Evolutionary conservation across 164 flowering plant species (phyloP).

Genomic region (Piper betle): DNA sequence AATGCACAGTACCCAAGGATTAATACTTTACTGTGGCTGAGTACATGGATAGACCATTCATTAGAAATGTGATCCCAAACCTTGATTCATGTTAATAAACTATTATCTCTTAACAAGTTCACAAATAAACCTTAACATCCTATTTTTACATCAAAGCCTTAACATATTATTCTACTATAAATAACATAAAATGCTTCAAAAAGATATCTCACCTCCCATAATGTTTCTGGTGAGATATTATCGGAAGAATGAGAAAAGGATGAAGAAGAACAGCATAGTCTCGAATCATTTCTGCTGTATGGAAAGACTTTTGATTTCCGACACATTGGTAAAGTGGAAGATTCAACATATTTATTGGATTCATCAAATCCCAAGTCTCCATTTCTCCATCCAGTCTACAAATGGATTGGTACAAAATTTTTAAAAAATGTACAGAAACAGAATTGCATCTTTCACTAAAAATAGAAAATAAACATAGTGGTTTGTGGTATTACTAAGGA

Average conservation of each 20-base stretch:
- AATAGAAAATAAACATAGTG: not conserved
- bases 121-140: not conserved
- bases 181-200: not conserved
- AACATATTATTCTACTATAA: too few relatives aligned
- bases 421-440: too few relatives aligned
- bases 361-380: constrained; percentile 20
- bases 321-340: constrained; percentile 14
- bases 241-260: constrained; percentile 27
- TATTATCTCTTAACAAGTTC: not conserved
- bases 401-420: not conserved
- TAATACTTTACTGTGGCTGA: too few relatives aligned
- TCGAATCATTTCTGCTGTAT: constrained; percentile 38
- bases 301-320: constrained; percentile 18
- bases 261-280: constrained; percentile 32
- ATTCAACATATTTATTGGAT: constrained; percentile 19
- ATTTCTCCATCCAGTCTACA: constrained; percentile 33
- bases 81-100: not conserved
- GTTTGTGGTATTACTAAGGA: not conserved
- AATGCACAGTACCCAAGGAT: too few relatives aligned
- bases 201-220: constrained; percentile 73
- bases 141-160: too few relatives aligned
- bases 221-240: constrained; percentile 53
- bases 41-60: too few relatives aligned
- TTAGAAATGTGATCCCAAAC: too few relatives aligned
- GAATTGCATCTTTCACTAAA: not conserved